Percentiles rank a stretch among this genome's conserved stretches.
These are phyloP conservation scores for Dactylellina parvicollis DNA, from an alignment of 2,329 filamentous ascomycete genomes.

Conservation along the genomic window DNA sequence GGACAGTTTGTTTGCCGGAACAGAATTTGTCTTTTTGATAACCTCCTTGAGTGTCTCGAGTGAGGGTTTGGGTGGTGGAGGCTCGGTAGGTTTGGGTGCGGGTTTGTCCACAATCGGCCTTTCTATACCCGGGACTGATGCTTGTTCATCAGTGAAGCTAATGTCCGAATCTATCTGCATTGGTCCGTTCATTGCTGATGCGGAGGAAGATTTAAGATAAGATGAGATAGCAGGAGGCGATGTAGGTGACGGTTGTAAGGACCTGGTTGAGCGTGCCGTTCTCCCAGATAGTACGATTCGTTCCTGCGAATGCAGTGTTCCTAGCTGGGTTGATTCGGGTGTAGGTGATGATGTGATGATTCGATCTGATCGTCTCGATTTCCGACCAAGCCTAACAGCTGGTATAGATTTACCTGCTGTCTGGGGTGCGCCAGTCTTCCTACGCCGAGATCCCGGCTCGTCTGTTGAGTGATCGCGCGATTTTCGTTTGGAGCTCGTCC, in stretches of 20 bases:
- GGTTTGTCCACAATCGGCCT: not conserved
- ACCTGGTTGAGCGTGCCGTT: conserved; percentile 27
- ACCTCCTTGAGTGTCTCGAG: conserved; percentile 39
- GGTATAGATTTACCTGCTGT: conserved; percentile 13
- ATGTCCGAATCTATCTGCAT: too few relatives aligned
- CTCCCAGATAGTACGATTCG: conserved; percentile 32
- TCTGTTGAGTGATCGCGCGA: conserved; percentile 46
- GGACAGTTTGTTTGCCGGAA: conserved; percentile 27
- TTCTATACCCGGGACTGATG: not conserved
- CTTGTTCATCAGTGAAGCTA: too few relatives aligned
- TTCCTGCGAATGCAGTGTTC: conserved; percentile 5
- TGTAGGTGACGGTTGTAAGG: conserved; percentile 31
- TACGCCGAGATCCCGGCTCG: conserved; percentile 27
- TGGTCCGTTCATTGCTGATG: not conserved
- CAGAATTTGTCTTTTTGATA: conserved; percentile 29
- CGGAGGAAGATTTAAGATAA: not conserved
- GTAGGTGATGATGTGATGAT: conserved; percentile 10
- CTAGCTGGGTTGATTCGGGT: not conserved
- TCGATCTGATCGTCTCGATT: conserved; percentile 42
- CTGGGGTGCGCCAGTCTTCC: conserved; percentile 16
- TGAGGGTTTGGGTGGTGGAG: conserved; percentile 31
- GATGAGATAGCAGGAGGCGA: conserved; percentile 6
- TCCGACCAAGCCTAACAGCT: conserved; percentile 22
- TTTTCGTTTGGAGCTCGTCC: conserved; percentile 33
- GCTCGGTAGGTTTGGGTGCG: conserved; percentile 8